A percentile compares a stretch with the other conserved stretches of the same genome.
Conservation (phyloP, 2,329 filamentous ascomycete species). For the Lachnellula occidentalis region DNA sequence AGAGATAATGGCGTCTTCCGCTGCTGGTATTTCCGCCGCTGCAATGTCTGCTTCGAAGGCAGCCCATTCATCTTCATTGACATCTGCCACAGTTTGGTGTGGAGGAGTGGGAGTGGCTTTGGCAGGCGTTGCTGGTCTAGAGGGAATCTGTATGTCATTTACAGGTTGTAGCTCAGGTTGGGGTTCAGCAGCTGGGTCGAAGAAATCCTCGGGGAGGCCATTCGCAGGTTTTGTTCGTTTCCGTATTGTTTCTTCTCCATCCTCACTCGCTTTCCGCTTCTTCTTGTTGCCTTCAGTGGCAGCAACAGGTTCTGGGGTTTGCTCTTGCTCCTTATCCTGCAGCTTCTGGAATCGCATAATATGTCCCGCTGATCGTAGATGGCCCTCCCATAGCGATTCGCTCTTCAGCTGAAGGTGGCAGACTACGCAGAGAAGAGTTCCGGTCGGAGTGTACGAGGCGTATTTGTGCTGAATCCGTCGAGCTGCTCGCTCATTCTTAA, state of each 20-base stretch:
- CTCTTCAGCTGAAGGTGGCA: constrained; percentile 61
- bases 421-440: constrained; percentile 61
- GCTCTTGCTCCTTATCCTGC: constrained; percentile 10
- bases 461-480: constrained; percentile 67
- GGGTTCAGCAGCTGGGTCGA: constrained; percentile 23
- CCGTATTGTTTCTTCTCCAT: constrained; percentile 37
- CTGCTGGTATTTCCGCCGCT: constrained; percentile 32
- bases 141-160: constrained; percentile 56
- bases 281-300: constrained; percentile 29
- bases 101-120: constrained; percentile 38
- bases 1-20: constrained; percentile 54
- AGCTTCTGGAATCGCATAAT: constrained; percentile 33
- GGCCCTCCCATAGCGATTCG: constrained; percentile 62
- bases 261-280: constrained; percentile 45
- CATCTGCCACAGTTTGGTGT: constrained; percentile 23
- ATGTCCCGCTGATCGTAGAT: constrained; percentile 46
- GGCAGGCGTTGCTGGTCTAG: constrained; percentile 54
- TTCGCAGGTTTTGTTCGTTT: constrained; percentile 39
- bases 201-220: constrained; percentile 31
- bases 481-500: constrained; percentile 70
- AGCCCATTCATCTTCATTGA: constrained; percentile 79
- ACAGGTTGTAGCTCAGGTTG: constrained; percentile 7
- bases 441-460: constrained; percentile 61
- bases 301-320: constrained; percentile 3
- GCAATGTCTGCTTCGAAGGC: constrained; percentile 82